Conservation (phyloP, 2,329 filamentous ascomycete species). For the Microsporum ferrugineum region DNA sequence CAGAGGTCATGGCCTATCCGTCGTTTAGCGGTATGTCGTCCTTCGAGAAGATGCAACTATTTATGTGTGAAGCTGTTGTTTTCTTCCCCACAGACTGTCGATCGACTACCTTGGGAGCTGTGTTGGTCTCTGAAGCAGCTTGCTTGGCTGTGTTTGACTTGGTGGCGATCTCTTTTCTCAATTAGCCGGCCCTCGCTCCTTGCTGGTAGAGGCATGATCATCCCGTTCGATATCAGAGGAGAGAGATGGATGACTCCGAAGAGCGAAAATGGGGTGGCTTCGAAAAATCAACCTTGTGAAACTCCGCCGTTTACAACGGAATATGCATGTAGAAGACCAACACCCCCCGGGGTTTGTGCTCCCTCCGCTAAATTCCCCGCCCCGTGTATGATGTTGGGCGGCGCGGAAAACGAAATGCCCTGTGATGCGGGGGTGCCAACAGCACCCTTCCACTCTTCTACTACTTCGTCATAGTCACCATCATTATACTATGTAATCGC, state of each 20-base stretch:
- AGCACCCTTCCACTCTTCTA: conserved; percentile 14
- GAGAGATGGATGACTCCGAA: conserved; percentile 50
- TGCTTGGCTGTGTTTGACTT: neutral
- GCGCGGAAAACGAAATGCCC: conserved; percentile 52
- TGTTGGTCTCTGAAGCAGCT: neutral
- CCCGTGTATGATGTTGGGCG: conserved; percentile 61
- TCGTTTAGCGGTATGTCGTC: neutral
- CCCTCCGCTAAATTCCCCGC: conserved; percentile 59
- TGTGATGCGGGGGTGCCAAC: conserved; percentile 9
- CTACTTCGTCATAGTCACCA: neutral
- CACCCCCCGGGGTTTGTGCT: conserved; percentile 57
- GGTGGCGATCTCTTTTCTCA: neutral
- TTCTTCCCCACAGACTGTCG: neutral
- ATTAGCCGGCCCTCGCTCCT: neutral
- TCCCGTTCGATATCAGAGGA: conserved; percentile 41
- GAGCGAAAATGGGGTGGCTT: neutral
- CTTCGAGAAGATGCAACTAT: neutral
- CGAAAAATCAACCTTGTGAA: neutral
- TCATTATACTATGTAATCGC: neutral
- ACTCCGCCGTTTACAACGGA: conserved; percentile 27
- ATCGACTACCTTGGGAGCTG: neutral
- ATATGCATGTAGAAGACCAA: conserved; percentile 53
- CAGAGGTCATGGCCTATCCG: neutral
- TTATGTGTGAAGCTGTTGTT: neutral
- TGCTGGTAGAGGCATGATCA: neutral